These are phyloP conservation scores for Taiwanofungus camphoratus DNA, from an alignment of 1,284 basidiomycete genomes.

Conservation along the genomic window DNA sequence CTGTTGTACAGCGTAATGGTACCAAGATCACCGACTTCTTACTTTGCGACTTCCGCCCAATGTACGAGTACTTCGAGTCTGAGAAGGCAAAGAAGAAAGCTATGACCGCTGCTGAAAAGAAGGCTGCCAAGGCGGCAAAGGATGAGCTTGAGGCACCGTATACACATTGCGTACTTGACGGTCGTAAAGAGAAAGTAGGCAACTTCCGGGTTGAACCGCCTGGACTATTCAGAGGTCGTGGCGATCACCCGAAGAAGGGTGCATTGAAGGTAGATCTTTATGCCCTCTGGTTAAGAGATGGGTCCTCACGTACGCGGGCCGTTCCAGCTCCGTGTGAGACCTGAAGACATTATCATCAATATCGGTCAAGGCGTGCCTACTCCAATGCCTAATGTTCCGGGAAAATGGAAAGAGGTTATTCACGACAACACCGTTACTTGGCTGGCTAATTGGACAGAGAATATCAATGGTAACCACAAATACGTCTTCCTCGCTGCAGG, in stretches of 20 bases:
- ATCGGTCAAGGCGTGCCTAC: slow-evolving; percentile 72
- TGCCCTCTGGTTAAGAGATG: slow-evolving; percentile 5
- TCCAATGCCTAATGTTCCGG: slow-evolving; percentile 83
- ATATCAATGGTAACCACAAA: slow-evolving; percentile 88
- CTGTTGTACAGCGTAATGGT: slow-evolving; percentile 49
- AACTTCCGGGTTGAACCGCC: slow-evolving; percentile 99
- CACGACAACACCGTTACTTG: slow-evolving; percentile 96
- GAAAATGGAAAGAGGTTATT: slow-evolving; percentile 80
- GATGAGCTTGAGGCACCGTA: slow-evolving; percentile 84
- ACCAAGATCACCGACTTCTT: slow-evolving; percentile 77
- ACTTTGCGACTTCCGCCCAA: slow-evolving; percentile 90
- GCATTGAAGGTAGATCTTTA: slow-evolving; percentile 87
- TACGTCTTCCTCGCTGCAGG: slow-evolving; percentile 95
- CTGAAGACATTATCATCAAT: slow-evolving; percentile 94
- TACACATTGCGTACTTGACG: slow-evolving; percentile 84
- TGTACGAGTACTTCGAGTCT: slow-evolving; percentile 89
- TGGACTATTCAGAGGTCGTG: slow-evolving; percentile 94
- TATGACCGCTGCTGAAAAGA: slow-evolving; percentile 83
- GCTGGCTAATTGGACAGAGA: slow-evolving; percentile 97
- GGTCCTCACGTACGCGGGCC: slow-evolving; percentile 3
- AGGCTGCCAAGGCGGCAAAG: slow-evolving; percentile 80
- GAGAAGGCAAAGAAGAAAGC: slow-evolving; percentile 93
- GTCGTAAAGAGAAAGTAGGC: slow-evolving; percentile 95
- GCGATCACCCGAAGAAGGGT: slow-evolving; percentile 97
- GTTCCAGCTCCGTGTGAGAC: slow-evolving; percentile 72